Conservation (phyloP, 2,329 filamentous ascomycete species). For the Cladophialophora chaetospira region DNA sequence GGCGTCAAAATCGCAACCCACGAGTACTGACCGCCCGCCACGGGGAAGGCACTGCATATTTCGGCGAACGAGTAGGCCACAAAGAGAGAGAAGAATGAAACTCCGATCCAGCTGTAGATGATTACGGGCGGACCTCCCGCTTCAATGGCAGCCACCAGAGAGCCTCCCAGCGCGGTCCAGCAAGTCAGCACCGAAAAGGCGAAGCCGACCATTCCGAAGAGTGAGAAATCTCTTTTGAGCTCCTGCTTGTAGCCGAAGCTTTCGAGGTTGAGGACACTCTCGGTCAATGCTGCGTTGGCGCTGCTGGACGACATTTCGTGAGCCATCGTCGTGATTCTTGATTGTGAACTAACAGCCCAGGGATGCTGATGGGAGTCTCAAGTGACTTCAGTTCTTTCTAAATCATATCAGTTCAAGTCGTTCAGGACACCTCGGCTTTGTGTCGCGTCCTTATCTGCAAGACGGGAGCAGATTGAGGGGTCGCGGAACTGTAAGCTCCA, state of each 20-base stretch:
- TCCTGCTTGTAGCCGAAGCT: constrained; percentile 41
- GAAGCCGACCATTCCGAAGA: constrained; percentile 62
- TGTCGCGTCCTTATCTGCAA: constrained; percentile 11
- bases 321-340: not conserved
- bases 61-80: constrained; percentile 63
- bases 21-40: constrained; percentile 48
- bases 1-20: constrained; percentile 59
- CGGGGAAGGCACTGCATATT: constrained; percentile 51
- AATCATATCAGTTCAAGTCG: constrained; percentile 11
- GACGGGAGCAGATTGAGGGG: not conserved
- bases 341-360: not conserved
- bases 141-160: constrained; percentile 58
- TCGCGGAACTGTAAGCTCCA: not conserved
- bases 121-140: constrained; percentile 62
- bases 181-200: constrained; percentile 61
- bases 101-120: constrained; percentile 59
- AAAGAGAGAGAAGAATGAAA: constrained; percentile 53
- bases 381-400: not conserved
- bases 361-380: constrained; percentile 1
- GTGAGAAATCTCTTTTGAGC: constrained; percentile 58
- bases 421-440: not conserved
- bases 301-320: constrained; percentile 4
- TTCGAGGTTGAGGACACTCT: constrained; percentile 16
- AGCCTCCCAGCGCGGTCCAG: constrained; percentile 60
- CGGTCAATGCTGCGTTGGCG: constrained; percentile 1